Evolutionary conservation across 1,284 basidiomycete species (phyloP).

Genomic region (Cerrena zonata): DNA sequence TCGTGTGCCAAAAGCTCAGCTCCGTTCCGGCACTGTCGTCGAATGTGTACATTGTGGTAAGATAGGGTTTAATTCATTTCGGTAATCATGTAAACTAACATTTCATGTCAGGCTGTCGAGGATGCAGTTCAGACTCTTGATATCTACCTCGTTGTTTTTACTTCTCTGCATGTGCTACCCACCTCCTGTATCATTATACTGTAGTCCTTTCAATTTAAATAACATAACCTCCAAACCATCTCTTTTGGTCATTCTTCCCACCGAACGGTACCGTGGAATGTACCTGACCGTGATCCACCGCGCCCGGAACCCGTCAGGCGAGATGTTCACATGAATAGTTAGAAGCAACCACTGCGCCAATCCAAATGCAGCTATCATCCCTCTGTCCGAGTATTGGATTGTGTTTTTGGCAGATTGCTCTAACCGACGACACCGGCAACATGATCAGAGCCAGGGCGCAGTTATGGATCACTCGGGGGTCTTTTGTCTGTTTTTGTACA

Average conservation of each 20-base stretch:
- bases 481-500: too few relatives aligned
- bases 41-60: constrained; percentile 95
- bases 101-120: constrained; percentile 58
- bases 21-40: constrained; percentile 88
- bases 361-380: too few relatives aligned
- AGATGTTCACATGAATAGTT: too few relatives aligned
- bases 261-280: neutral
- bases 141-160: neutral
- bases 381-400: too few relatives aligned
- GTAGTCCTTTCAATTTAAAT: neutral
- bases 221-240: neutral
- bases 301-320: too few relatives aligned
- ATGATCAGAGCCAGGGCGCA: too few relatives aligned
- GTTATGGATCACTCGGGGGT: too few relatives aligned
- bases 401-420: too few relatives aligned
- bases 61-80: constrained; percentile 28
- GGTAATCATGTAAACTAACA: constrained; percentile 1
- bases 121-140: constrained; percentile 80
- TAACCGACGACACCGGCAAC: too few relatives aligned
- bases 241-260: neutral
- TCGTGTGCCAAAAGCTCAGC: constrained; percentile 89
- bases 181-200: neutral
- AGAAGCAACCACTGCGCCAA: neutral
- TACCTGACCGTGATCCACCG: too few relatives aligned
- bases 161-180: neutral